Conservation (phyloP, 2,329 filamentous ascomycete genomes). For the Pyricularia pennisetigena region DNA sequence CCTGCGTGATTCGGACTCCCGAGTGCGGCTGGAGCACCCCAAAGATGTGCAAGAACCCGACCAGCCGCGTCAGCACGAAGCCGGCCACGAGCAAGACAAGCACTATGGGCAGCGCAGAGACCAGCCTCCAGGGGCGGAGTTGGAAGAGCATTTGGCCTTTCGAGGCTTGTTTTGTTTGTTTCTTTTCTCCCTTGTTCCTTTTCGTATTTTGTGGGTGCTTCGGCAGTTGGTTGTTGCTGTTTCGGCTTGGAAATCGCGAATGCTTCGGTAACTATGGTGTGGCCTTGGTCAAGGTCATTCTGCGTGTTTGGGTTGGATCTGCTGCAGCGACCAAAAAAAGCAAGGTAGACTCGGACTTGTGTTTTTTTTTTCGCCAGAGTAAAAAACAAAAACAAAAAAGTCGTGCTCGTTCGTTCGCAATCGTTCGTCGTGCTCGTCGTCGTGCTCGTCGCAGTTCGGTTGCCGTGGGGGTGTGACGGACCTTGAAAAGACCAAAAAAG, state of each 20-base stretch:
- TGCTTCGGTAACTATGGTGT: neutral
- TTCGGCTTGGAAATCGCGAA: neutral
- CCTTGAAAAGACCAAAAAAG: neutral
- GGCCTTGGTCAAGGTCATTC: neutral
- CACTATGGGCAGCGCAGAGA: neutral
- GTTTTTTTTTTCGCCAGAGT: neutral
- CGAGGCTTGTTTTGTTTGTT: too few species aligned
- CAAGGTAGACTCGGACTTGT: neutral
- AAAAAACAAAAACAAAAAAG: too few species aligned
- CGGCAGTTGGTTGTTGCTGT: neutral
- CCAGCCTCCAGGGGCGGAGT: neutral
- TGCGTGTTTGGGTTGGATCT: neutral
- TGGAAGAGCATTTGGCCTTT: neutral
- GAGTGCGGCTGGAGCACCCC: conserved; percentile 7
- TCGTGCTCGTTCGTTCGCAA: neutral
- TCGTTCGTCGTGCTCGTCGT: neutral
- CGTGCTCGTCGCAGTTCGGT: neutral
- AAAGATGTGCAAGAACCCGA: conserved; percentile 9
- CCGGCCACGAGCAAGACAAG: neutral
- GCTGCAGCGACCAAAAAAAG: neutral
- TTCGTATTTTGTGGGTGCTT: neutral
- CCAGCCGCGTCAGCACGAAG: neutral
- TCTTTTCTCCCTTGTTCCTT: too few species aligned
- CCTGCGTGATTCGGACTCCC: conserved; percentile 9
- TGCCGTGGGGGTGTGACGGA: neutral